phyloP scores from a whole-genome alignment of 352 stramenopile species.

The Phytophthora sp. region DNA sequence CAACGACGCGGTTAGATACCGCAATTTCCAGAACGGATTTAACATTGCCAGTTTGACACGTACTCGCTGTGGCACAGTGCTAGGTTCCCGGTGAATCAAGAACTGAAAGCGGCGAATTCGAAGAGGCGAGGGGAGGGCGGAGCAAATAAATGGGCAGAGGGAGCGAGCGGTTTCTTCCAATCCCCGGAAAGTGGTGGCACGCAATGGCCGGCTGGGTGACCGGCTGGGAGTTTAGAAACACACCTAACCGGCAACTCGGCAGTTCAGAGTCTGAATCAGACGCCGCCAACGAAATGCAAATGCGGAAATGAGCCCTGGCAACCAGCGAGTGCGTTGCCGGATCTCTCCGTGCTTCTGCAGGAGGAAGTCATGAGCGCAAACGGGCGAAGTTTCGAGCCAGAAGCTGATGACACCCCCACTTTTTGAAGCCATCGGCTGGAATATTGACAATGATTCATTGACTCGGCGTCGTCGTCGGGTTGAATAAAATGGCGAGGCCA shows the following conservation, averaged over 20 bases:
- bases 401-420: conserved; percentile 13
- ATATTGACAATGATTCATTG: too few species aligned
- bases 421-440: conserved; percentile 31
- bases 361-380: conserved; percentile 22
- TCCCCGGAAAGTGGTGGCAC: conserved; percentile 31
- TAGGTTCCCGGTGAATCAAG: conserved; percentile 5
- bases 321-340: not conserved
- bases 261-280: not conserved
- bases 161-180: conserved; percentile 21
- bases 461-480: conserved; percentile 14
- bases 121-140: not conserved
- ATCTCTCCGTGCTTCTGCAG: conserved; percentile 7
- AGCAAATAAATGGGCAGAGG: conserved; percentile 22
- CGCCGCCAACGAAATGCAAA: conserved; percentile 17
- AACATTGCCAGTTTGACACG: not conserved
- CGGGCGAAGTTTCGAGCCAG: conserved; percentile 11
- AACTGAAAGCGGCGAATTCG: conserved; percentile 18
- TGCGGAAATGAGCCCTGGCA: conserved; percentile 26
- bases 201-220: conserved; percentile 28
- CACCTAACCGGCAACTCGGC: conserved; percentile 3
- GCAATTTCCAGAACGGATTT: not conserved
- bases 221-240: not conserved
- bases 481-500: conserved; percentile 16
- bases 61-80: not conserved
- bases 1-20: conserved; percentile 2